phyloP scores from a whole-genome alignment of 768 basidiomycete genomes.

The Fomitopsis serialis region DNA sequence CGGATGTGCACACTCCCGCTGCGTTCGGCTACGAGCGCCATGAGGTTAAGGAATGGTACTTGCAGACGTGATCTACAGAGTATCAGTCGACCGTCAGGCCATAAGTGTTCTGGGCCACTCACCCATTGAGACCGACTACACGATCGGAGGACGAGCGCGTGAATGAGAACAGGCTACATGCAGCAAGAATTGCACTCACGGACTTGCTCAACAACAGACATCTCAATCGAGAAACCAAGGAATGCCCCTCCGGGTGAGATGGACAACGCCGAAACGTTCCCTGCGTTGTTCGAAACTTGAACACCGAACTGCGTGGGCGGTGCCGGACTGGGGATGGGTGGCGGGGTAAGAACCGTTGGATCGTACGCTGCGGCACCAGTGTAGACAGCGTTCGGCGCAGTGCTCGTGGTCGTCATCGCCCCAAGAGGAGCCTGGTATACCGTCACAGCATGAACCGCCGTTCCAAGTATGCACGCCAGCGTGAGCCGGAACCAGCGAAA shows the following conservation, averaged over 20 bases:
- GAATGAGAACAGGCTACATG: too few species aligned
- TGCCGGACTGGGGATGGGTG: slow-evolving; percentile 41
- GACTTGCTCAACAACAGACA: slow-evolving; percentile 65
- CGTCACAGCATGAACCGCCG: not conserved
- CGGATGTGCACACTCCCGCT: slow-evolving; percentile 34
- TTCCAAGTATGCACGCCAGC: not conserved
- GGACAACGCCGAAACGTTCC: slow-evolving; percentile 27
- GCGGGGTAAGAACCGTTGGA: slow-evolving; percentile 42
- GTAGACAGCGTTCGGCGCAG: slow-evolving; percentile 35
- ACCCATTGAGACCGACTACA: slow-evolving; percentile 57
- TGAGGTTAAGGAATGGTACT: slow-evolving; percentile 43
- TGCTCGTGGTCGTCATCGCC: slow-evolving; percentile 16
- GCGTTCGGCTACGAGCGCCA: slow-evolving; percentile 39
- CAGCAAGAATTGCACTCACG: slow-evolving; percentile 36
- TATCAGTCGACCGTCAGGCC: slow-evolving; percentile 21
- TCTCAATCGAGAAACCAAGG: slow-evolving; percentile 71
- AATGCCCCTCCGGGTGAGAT: slow-evolving; percentile 49
- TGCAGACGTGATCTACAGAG: slow-evolving; percentile 42
- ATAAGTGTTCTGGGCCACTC: slow-evolving; percentile 21
- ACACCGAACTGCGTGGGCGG: slow-evolving; percentile 40
- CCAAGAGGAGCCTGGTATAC: not conserved
- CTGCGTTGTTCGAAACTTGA: slow-evolving; percentile 25
- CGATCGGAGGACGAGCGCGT: too few species aligned
- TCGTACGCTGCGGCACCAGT: slow-evolving; percentile 50
- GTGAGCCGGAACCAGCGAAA: not conserved